Evolutionary conservation across 2,329 filamentous ascomycete genomes (phyloP), one percentile per base, ranked within the genome.

Genomic region (Dothideomycetes sp.): DNA sequence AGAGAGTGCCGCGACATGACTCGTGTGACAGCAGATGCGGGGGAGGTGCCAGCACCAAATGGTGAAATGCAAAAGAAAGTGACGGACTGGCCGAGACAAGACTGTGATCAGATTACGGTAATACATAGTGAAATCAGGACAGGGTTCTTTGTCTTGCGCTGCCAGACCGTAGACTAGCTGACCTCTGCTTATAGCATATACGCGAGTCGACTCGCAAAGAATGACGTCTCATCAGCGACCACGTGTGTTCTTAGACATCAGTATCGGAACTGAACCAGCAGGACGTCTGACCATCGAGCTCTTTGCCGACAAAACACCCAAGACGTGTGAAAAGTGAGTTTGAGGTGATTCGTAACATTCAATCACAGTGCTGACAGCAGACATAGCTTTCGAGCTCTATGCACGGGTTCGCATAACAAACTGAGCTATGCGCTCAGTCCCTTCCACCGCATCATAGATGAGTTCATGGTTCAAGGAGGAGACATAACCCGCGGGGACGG

Each of bases 391-490:
- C 62, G 63, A 10, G 56, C 63, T 33, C 51, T 69, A 38, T 68
- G 64, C 49, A 63, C 60, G 18, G 60, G 58, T 45, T 55, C 61
- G 34, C 51, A 62, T 46, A 44, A 56, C 29, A 52, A 50, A n/a
- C 47, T 64, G 33, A 57, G 54, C 16, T 65, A 64, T 51, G 58
- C 57, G 28, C 47, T 53, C 32, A 52, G 54, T 4, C 58, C 60
- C 13, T 62, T 65, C 48, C 62, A 64, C 46, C 53, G 63, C 9
- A 53, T 65, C 33, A 64, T 65, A 41, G 60, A 64, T 46, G 60
- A 63, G 28, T 66, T 66, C 51, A 65, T 66, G 62, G 51, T 65
- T 3, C 63, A 66, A 51, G 63, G 62, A 31, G 63, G 63, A 13
- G 63, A 66, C 44, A 64, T 64, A 20, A 61, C 54, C 3, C 55